phyloP scores from a whole-genome alignment of 176 grass and related monocot genomes.

The Cenchrus americanus region DNA sequence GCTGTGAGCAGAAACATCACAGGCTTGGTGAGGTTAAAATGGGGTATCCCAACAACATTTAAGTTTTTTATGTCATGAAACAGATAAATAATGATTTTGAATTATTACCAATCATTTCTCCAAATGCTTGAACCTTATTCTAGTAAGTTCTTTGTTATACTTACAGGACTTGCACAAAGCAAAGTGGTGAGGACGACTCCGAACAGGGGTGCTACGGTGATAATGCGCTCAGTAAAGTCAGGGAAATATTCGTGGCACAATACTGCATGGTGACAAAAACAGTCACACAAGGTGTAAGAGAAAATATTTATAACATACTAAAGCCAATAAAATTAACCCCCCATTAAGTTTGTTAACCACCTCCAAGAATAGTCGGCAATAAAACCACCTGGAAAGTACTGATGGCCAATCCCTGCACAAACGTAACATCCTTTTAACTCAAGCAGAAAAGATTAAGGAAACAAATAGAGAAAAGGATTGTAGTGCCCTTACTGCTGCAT shows the following conservation, averaged over 20 bases:
- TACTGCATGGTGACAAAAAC: conserved; percentile 60
- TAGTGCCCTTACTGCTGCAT: conserved; percentile 81
- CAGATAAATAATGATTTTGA: conserved; percentile 13
- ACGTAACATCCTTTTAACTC: conserved; percentile 9
- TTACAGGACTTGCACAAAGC: conserved; percentile 97
- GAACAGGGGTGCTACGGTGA: conserved; percentile 74
- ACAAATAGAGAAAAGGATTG: background rate
- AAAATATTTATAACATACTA: conserved; percentile 18
- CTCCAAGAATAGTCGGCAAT: conserved; percentile 88
- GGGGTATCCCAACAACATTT: background rate
- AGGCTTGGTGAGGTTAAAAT: conserved; percentile 23
- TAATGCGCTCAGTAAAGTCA: conserved; percentile 82
- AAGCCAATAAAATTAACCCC: conserved; percentile 13
- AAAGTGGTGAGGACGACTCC: conserved; percentile 94
- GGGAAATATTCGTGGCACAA: conserved; percentile 90
- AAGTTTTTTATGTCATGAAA: background rate
- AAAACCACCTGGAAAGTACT: conserved; percentile 99
- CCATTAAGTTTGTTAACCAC: conserved; percentile 46
- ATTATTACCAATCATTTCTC: background rate
- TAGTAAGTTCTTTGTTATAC: conserved; percentile 37
- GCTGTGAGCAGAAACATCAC: background rate
- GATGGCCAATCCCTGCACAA: conserved; percentile 81
- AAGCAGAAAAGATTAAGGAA: conserved; percentile 23
- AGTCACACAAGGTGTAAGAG: conserved; percentile 25
- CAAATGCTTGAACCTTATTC: conserved; percentile 33